Percentiles rank a stretch among this genome's conserved stretches.
phyloP scores from a whole-genome alignment of 208 protist genomes.

The Strigomonas culicis region DNA sequence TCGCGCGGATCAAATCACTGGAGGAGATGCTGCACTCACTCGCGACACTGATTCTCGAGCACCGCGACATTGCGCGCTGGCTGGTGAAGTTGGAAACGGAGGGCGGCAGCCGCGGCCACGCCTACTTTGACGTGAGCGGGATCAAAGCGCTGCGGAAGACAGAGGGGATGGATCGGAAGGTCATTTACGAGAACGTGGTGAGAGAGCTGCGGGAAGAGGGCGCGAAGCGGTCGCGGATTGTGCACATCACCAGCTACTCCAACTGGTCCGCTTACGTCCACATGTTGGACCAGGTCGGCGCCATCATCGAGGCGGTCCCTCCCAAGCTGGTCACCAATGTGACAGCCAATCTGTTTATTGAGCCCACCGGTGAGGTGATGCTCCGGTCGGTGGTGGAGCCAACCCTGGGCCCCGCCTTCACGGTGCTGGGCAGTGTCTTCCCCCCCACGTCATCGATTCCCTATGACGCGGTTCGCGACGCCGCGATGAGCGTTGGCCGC shows the following conservation, averaged over 20 bases:
- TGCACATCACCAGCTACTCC: constrained; percentile 68
- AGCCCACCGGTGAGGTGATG: constrained; percentile 68
- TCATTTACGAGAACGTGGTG: constrained; percentile 31
- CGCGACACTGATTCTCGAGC: constrained; percentile 59
- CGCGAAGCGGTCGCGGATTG: constrained; percentile 65
- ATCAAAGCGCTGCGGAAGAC: constrained; percentile 44
- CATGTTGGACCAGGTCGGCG: constrained; percentile 80
- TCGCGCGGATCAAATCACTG: constrained; percentile 44
- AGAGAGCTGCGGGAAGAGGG: constrained; percentile 70
- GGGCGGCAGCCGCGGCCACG: constrained; percentile 77
- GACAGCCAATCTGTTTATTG: constrained; percentile 85
- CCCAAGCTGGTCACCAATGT: constrained; percentile 37
- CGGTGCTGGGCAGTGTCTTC: constrained; percentile 67
- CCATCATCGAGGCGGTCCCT: constrained; percentile 85
- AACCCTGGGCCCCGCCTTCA: constrained; percentile 85
- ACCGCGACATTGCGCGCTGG: constrained; percentile 75
- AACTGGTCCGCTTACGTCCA: constrained; percentile 77
- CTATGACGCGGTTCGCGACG: constrained; percentile 59
- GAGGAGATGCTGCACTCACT: constrained; percentile 59
- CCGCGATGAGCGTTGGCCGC: constrained; percentile 58
- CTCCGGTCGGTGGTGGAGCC: constrained; percentile 85
- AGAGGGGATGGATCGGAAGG: background rate
- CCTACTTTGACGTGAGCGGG: constrained; percentile 83
- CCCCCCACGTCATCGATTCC: constrained; percentile 48
- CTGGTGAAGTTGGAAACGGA: constrained; percentile 92